Conservation (phyloP, 352 stramenopile species). For the Pythium apleroticum region DNA sequence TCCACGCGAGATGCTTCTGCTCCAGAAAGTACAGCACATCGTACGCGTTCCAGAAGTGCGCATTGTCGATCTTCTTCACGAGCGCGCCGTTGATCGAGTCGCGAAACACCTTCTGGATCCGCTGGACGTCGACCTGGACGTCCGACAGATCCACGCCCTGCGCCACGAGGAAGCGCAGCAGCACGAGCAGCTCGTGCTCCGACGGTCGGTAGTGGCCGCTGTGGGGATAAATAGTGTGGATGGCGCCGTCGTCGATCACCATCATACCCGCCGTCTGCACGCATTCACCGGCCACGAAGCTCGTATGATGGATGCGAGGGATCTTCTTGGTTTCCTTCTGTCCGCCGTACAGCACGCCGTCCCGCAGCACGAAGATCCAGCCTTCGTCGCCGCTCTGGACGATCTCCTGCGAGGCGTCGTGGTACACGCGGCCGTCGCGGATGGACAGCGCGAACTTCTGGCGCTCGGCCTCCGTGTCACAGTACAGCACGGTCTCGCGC, state of each 20-base stretch:
- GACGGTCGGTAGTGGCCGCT: slow-evolving; percentile 96
- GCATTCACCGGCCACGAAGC: slow-evolving; percentile 96
- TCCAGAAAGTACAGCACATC: slow-evolving; percentile 75
- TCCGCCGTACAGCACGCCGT: slow-evolving; percentile 92
- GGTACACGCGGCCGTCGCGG: slow-evolving; percentile 62
- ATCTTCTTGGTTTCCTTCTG: slow-evolving; percentile 94
- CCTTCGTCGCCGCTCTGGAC: slow-evolving; percentile 92
- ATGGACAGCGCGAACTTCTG: slow-evolving; percentile 89
- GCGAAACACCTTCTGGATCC: slow-evolving; percentile 95
- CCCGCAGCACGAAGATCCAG: slow-evolving; percentile 97
- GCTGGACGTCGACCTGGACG: slow-evolving; percentile 95
- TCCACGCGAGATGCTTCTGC: slow-evolving; percentile 75
- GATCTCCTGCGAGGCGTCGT: slow-evolving; percentile 61
- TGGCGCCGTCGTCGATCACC: slow-evolving; percentile 89
- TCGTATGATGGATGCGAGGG: slow-evolving; percentile 97
- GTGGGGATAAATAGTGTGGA: slow-evolving; percentile 96
- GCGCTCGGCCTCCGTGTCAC: slow-evolving; percentile 86
- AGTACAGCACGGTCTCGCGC: slow-evolving; percentile 95
- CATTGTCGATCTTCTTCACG: slow-evolving; percentile 82
- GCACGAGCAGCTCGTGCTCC: slow-evolving; percentile 93
- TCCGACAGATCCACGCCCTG: slow-evolving; percentile 88
- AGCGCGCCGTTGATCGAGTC: slow-evolving; percentile 68
- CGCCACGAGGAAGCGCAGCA: slow-evolving; percentile 93
- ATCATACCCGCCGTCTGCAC: slow-evolving; percentile 97
- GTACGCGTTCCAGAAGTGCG: slow-evolving; percentile 83